phyloP scores from a whole-genome alignment of 768 basidiomycete genomes.

The Fistulinella prunicolor region DNA sequence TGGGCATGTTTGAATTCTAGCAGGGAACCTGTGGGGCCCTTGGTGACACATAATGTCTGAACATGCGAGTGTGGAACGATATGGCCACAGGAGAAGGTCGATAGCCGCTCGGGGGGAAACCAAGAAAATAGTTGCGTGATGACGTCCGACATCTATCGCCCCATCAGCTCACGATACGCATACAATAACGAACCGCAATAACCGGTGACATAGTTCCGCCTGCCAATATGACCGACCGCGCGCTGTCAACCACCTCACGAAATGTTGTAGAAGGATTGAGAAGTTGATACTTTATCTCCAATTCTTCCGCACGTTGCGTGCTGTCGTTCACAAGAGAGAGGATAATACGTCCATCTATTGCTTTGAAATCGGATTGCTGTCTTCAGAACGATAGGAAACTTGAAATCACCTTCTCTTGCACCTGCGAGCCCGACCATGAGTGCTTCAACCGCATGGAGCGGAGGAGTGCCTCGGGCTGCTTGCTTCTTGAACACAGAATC shows the following conservation, averaged over 20 bases:
- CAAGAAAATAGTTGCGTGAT: conserved; percentile 73
- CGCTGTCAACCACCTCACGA: conserved; percentile 74
- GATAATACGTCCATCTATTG: conserved; percentile 73
- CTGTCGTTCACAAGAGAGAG: conserved; percentile 43
- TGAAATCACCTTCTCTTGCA: conserved; percentile 59
- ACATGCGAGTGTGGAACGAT: conserved; percentile 83
- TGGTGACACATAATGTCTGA: conserved; percentile 67
- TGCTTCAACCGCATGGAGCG: conserved; percentile 76
- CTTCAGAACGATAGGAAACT: background rate
- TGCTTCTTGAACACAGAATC: conserved; percentile 7
- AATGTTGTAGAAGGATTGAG: conserved; percentile 91
- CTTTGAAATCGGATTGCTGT: background rate
- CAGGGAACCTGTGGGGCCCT: conserved; percentile 69
- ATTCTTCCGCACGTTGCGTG: conserved; percentile 38
- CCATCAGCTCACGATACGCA: conserved; percentile 3
- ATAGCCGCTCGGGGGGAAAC: conserved; percentile 57
- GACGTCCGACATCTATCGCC: conserved; percentile 78
- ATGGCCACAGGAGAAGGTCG: conserved; percentile 88
- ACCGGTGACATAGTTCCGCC: conserved; percentile 99
- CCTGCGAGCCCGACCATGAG: conserved; percentile 78
- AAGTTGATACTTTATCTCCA: conserved; percentile 85
- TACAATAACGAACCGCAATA: conserved; percentile 22
- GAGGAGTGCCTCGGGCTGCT: conserved; percentile 52
- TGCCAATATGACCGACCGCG: conserved; percentile 84
- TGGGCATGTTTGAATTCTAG: conserved; percentile 81